Evolutionary conservation across 1,284 basidiomycete genomes (phyloP), one percentile per base, ranked within the genome.

Genomic region (Cryptococcus deneoformans): DNA sequence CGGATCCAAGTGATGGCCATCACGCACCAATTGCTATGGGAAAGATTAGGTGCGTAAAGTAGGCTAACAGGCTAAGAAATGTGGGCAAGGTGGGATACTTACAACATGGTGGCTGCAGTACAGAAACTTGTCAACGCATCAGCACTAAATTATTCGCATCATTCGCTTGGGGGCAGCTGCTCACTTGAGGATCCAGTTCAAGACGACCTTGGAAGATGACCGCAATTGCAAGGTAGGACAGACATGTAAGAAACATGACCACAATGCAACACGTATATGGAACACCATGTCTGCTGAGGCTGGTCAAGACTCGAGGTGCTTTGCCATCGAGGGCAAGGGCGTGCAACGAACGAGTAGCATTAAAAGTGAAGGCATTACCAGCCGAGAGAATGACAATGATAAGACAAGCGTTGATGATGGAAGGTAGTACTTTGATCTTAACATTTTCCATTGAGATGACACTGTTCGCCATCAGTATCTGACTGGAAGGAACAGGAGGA

Each of bases 381-480:
- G 75, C 71, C 1, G 71, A 75, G 49, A 76, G 64, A 35, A 75
- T 73, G 38, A 70, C 71, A 49, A 73, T 68, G 45, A 75, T 53
- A 20, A 74, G 57, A 36, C 60, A 60, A 3, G 62, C 71, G 53
- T 68, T 73, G 67, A 80, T 72, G 46, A 76, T 60, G 12, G 63
- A 64, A 5, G 71, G 72, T 5, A 77, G 62, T 7, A 65, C 53
- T 24, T 65, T 64, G 54, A 76, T 76, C 6, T 66, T 63, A 1
- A 78, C 70, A 4, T 61, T 56, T 44, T 72, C 58, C 65, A 79
- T 71, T 8, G 72, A 70, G 54, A 73, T 73, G 50, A 72, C 67
- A 47, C 47, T 54, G n/a, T 50, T 70, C 69, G 54, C 59, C 76
- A 65, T 12, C 71, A 68, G 36, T 38, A 24, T 14, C 38, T 14